Base-by-base conservation (phyloP, 2,329 filamentous ascomycete genomes). In the Aspergillus versicolor region DNA sequence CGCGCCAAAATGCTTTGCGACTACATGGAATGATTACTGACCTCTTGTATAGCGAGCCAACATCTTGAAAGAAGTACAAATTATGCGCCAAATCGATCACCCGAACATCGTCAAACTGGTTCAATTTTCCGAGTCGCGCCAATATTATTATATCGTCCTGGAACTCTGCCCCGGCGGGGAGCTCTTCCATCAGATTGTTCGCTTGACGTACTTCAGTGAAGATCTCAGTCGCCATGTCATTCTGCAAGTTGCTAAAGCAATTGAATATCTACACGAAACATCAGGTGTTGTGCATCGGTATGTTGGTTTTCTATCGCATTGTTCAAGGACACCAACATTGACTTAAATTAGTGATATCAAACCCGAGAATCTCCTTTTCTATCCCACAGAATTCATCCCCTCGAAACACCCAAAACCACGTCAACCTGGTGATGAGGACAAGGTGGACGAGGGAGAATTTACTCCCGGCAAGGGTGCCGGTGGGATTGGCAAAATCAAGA, bases 121-220 rank as follows among this genome's bases (percentile, higher is more conserved):
- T 68, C 91, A 96, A 68, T 97, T 97, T 71, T 89, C 89, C 62
- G 94, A 99, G 75, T 95, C 92, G 1, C 84, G 85, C 57, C 92
- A 97, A 74, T 97, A 97, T 73, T 97, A 97, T 77, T 99, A 95
- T 78, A 97, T 99, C 66, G 87, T 99, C 43, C 85, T 99, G 41
- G 94, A 99, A 76, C 83, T 97, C 43, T 96, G 93, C 57, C 92
- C 92, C 0, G 94, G 94, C 58, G 94, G 94, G 70, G 94, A 99
- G 77, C 81, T 99, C 11, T 99, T 99, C 81, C 94, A 99, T 74
- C 93, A 97, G 73, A 97, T 99, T 66, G 94, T 99, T 51, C 89
- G 93, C 64, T 85, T 99, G 72, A 99, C 94, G 13, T 99, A 97
- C 74, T 99, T 99, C 73, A 97, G 93, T 78, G 94, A 99, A 74